Conservation (phyloP, 345 rosid genomes). For the Dipteronia sinensis region DNA sequence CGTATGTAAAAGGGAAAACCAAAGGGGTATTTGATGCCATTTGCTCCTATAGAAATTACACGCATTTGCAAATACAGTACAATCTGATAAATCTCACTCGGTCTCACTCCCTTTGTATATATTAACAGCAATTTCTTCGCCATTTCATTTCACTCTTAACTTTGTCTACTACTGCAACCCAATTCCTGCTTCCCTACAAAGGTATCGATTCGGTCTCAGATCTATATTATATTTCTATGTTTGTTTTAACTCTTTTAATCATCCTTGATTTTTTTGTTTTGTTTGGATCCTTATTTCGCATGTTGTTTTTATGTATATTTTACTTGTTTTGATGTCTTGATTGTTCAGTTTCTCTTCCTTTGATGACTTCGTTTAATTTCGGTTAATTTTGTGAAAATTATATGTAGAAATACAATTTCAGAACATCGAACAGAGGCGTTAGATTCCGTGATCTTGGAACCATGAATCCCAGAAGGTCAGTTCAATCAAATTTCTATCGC, state of each 20-base stretch:
- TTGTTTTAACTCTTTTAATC: not conserved
- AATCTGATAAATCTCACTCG: not conserved
- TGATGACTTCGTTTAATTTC: not conserved
- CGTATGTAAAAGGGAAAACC: too few relatives aligned
- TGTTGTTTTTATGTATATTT: not conserved
- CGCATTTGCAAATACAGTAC: not conserved
- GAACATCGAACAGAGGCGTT: not conserved
- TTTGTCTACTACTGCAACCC: not conserved
- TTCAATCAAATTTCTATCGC: conserved; percentile 3
- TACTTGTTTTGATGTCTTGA: not conserved
- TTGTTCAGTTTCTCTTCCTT: not conserved
- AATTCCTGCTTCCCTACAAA: conserved; percentile 21
- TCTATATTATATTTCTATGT: conserved; percentile 18
- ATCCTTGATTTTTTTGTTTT: not conserved
- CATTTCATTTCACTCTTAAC: not conserved
- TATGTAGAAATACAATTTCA: not conserved
- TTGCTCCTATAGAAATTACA: too few relatives aligned
- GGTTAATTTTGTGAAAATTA: conserved; percentile 3
- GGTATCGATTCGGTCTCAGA: conserved; percentile 29
- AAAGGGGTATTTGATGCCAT: too few relatives aligned
- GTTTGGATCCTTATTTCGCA: not conserved
- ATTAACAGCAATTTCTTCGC: not conserved
- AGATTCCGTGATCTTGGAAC: conserved; percentile 24
- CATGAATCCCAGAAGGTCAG: conserved; percentile 71
- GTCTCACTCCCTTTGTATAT: not conserved